A percentile compares a stretch with the other conserved stretches of the same genome.
phyloP scores from a whole-genome alignment of 495 filamentous ascomycete genomes.

The Daldinia decipiens region DNA sequence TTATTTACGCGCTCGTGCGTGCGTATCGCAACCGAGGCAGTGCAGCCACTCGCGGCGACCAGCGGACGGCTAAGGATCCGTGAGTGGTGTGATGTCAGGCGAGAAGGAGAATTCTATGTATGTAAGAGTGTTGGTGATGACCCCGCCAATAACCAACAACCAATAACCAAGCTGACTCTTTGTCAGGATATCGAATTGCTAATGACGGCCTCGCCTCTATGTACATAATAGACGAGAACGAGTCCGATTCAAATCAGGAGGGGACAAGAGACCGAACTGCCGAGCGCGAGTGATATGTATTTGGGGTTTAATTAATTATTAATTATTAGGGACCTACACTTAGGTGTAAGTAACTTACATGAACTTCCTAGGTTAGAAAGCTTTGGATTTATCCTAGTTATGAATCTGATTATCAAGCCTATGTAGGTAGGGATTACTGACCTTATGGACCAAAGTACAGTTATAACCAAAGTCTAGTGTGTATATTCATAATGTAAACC shows the following conservation, averaged over 20 bases:
- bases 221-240: not conserved
- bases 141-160: not conserved
- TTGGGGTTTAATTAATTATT: not conserved
- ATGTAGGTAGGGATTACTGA: no score
- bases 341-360: not conserved
- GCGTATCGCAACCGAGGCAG: not conserved
- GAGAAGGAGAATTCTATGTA: slow-evolving; percentile 5
- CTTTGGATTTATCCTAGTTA: not conserved
- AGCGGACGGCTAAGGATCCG: not conserved
- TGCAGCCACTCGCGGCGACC: not conserved
- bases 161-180: not conserved
- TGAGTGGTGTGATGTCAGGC: slow-evolving; percentile 34
- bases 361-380: not conserved
- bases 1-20: not conserved
- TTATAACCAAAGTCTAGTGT: not conserved
- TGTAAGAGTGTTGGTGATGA: not conserved
- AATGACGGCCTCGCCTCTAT: not conserved
- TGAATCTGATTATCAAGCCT: not conserved
- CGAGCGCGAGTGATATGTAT: no score
- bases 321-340: no score
- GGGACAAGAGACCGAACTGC: no score
- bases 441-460: not conserved
- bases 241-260: not conserved
- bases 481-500: not conserved
- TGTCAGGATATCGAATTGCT: not conserved